Percentiles rank a stretch among this genome's conserved stretches.
Conservation (phyloP, 108 stramenopile species). For the Cyclostephanos invisitatus region DNA sequence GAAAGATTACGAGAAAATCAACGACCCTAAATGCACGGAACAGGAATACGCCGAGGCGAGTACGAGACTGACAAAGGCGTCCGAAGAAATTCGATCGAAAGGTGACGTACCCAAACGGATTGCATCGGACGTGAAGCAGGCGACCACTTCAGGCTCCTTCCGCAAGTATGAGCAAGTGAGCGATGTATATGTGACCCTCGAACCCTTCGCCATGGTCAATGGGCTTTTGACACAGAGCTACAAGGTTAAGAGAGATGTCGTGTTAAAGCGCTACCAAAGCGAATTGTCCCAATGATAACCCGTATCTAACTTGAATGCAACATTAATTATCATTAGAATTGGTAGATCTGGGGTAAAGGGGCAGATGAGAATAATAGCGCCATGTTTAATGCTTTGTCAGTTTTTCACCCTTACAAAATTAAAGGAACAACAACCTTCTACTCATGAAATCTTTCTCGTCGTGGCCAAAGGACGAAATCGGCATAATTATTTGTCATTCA, state of each 20-base stretch:
- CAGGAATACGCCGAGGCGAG: conserved; percentile 63
- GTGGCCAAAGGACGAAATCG: background rate
- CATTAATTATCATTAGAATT: conserved; percentile 2
- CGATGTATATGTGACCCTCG: conserved; percentile 77
- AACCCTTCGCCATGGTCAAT: conserved; percentile 95
- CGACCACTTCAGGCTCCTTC: conserved; percentile 57
- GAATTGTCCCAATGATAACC: conserved; percentile 53
- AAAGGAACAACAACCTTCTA: background rate
- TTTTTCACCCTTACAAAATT: background rate
- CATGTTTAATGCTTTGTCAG: background rate
- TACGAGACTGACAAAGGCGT: conserved; percentile 58
- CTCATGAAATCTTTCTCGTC: background rate
- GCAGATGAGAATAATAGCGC: background rate
- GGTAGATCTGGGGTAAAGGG: background rate
- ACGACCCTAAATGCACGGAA: conserved; percentile 73
- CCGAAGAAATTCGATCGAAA: conserved; percentile 58
- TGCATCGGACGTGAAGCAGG: conserved; percentile 51
- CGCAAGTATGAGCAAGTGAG: conserved; percentile 84
- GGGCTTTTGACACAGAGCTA: conserved; percentile 94
- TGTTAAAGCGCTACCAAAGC: conserved; percentile 68
- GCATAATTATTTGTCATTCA: conserved; percentile 3
- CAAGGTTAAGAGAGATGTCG: conserved; percentile 92
- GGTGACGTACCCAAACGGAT: conserved; percentile 50
- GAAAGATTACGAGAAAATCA: conserved; percentile 61
- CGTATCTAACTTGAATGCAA: background rate